Conservation (phyloP, 1,139 yeast genomes). For the Candida tropicalis region DNA sequence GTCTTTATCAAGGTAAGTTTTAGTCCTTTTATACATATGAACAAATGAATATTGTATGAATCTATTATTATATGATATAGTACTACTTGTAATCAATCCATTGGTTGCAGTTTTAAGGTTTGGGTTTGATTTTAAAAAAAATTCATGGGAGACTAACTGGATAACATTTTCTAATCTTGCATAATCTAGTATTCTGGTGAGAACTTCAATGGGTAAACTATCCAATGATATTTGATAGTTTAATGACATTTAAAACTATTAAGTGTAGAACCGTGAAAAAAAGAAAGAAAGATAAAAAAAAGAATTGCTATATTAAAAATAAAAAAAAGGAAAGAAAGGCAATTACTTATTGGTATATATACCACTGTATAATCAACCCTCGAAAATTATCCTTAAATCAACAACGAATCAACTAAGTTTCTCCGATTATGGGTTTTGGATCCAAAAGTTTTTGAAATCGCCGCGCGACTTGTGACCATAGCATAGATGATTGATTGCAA, state of each 20-base stretch:
- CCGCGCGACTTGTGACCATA: too few species aligned
- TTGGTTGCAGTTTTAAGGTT: conserved; percentile 11
- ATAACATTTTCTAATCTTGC: conserved; percentile 12
- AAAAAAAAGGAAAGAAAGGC: neutral
- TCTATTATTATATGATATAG: conserved; percentile 18
- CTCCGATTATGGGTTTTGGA: conserved; percentile 2
- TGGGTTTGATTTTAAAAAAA: conserved; percentile 13
- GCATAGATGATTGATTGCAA: too few species aligned
- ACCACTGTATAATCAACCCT: too few species aligned
- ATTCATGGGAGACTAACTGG: conserved; percentile 10
- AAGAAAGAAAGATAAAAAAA: neutral
- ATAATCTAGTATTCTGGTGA: conserved; percentile 12
- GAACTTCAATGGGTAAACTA: conserved; percentile 14
- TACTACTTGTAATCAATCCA: conserved; percentile 10
- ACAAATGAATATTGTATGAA: conserved; percentile 16
- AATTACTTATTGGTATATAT: too few species aligned
- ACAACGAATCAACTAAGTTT: neutral
- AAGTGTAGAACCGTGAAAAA: too few species aligned
- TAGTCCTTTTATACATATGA: conserved; percentile 20
- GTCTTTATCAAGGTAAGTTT: conserved; percentile 16
- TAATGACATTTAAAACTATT: neutral
- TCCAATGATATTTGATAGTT: neutral
- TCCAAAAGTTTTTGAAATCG: neutral
- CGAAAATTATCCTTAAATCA: conserved; percentile 1
- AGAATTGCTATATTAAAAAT: too few species aligned